Percentiles rank a stretch among this genome's conserved stretches.
Conservation (phyloP, 1,284 basidiomycete species). For the Neotropicomus parvogracilis region DNA sequence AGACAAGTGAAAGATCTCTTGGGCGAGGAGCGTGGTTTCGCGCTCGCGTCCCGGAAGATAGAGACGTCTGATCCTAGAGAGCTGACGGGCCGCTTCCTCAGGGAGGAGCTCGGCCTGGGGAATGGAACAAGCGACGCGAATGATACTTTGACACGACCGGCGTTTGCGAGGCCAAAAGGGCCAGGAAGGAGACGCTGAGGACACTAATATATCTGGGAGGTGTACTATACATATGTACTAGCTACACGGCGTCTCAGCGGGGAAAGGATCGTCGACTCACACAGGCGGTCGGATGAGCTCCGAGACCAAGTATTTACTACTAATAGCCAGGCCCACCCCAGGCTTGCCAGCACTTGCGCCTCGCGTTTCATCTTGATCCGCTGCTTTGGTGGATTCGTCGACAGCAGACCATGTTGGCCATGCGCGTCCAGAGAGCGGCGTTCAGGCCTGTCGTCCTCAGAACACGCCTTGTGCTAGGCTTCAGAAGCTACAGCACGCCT, state of each 20-base stretch:
- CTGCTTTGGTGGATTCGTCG: neutral
- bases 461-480: slow-evolving; percentile 12
- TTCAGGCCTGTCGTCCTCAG: slow-evolving; percentile 15
- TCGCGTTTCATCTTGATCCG: neutral
- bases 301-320: slow-evolving; percentile 1
- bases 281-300: slow-evolving; percentile 19
- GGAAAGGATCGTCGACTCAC: slow-evolving; percentile 4
- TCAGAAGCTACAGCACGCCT: slow-evolving; percentile 26
- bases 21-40: slow-evolving; percentile 38
- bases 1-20: slow-evolving; percentile 54
- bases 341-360: neutral
- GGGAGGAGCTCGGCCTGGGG: slow-evolving; percentile 49
- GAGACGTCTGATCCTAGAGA: slow-evolving; percentile 82
- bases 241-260: too few species aligned
- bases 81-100: slow-evolving; percentile 61
- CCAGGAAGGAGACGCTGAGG: slow-evolving; percentile 44
- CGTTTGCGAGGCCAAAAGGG: slow-evolving; percentile 59
- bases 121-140: slow-evolving; percentile 12
- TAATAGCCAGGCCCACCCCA: slow-evolving; percentile 10
- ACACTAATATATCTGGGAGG: neutral
- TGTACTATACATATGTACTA: too few species aligned
- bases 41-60: slow-evolving; percentile 57
- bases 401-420: slow-evolving; percentile 19
- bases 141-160: slow-evolving; percentile 6
- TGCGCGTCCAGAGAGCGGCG: slow-evolving; percentile 15